Percentiles rank a stretch among this genome's conserved stretches.
Evolutionary conservation across 352 stramenopile genomes (phyloP).

Genomic region (Phytopythium sindhum): DNA sequence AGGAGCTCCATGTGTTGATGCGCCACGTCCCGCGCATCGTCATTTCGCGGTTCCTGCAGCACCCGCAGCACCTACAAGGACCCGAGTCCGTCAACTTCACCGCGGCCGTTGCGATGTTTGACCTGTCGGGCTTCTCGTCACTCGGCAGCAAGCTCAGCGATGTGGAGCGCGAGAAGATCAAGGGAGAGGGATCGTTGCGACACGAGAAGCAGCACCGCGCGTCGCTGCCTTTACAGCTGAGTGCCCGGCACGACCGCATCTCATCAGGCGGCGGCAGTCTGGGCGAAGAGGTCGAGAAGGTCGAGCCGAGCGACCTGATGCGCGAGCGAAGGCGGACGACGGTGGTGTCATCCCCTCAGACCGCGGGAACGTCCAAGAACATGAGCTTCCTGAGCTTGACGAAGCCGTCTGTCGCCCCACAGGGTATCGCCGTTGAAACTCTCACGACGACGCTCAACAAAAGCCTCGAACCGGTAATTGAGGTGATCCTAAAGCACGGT

Average conservation of each 20-base stretch:
- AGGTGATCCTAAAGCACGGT: constrained; percentile 67
- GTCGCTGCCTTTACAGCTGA: constrained; percentile 15
- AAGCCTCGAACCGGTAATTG: constrained; percentile 72
- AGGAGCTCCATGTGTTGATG: constrained; percentile 60
- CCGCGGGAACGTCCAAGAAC: constrained; percentile 1
- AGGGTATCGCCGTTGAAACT: constrained; percentile 67
- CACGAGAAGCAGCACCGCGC: constrained; percentile 14
- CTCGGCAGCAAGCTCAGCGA: constrained; percentile 72
- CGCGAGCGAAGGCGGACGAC: constrained; percentile 31
- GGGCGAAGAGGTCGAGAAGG: constrained; percentile 10
- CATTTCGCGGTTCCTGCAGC: constrained; percentile 50
- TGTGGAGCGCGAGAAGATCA: constrained; percentile 47
- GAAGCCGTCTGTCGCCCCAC: constrained; percentile 38
- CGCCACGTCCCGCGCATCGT: constrained; percentile 78
- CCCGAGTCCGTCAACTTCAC: constrained; percentile 48
- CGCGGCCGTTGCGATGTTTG: constrained; percentile 74
- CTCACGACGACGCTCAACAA: constrained; percentile 78
- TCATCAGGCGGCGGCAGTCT: constrained; percentile 12
- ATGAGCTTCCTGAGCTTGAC: constrained; percentile 51
- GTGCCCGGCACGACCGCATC: constrained; percentile 5
- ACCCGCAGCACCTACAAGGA: constrained; percentile 39
- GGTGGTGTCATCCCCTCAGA: not conserved
- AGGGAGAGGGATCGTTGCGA: constrained; percentile 9
- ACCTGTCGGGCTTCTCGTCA: constrained; percentile 85
- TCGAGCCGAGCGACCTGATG: constrained; percentile 36